Percentiles rank a stretch among this genome's conserved stretches.
These are phyloP conservation scores for Pharus latifolius DNA, from an alignment of 176 grass and related monocot genomes.

Conservation along the genomic window DNA sequence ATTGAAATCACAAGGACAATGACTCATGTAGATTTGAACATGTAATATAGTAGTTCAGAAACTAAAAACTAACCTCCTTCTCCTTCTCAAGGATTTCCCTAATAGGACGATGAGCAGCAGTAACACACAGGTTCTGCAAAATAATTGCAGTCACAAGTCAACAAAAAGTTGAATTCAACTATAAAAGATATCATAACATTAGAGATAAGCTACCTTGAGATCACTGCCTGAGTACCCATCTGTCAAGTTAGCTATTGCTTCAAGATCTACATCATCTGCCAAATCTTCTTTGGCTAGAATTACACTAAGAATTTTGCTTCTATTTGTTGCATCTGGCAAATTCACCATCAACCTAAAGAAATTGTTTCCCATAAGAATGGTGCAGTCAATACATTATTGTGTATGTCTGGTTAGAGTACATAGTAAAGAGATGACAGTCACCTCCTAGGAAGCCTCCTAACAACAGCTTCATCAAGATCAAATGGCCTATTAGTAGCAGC, in stretches of 20 bases:
- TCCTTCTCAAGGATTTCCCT: slow-evolving; percentile 93
- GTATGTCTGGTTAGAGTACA: neutral
- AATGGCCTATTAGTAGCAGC: slow-evolving; percentile 97
- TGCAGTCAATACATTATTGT: neutral
- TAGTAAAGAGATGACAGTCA: slow-evolving; percentile 15
- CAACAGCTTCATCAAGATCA: slow-evolving; percentile 97
- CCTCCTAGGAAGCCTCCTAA: slow-evolving; percentile 95
- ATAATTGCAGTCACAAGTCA: neutral
- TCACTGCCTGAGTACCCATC: slow-evolving; percentile 97
- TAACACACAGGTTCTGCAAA: slow-evolving; percentile 90
- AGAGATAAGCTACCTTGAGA: slow-evolving; percentile 53
- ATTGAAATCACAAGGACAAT: neutral
- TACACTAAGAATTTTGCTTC: slow-evolving; percentile 83
- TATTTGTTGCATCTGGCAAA: slow-evolving; percentile 81
- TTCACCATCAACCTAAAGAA: slow-evolving; percentile 92
- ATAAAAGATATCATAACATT: neutral
- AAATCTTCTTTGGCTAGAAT: slow-evolving; percentile 96
- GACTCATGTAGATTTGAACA: neutral
- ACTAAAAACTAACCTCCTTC: slow-evolving; percentile 59
- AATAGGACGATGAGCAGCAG: slow-evolving; percentile 87
- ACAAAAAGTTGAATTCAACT: neutral
- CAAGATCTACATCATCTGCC: slow-evolving; percentile 63
- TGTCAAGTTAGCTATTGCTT: slow-evolving; percentile 74
- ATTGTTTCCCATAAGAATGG: neutral
- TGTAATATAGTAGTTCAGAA: neutral